Base-by-base conservation (phyloP, 192 early-diverging fungal species). In the Cladochytrium replicatum region DNA sequence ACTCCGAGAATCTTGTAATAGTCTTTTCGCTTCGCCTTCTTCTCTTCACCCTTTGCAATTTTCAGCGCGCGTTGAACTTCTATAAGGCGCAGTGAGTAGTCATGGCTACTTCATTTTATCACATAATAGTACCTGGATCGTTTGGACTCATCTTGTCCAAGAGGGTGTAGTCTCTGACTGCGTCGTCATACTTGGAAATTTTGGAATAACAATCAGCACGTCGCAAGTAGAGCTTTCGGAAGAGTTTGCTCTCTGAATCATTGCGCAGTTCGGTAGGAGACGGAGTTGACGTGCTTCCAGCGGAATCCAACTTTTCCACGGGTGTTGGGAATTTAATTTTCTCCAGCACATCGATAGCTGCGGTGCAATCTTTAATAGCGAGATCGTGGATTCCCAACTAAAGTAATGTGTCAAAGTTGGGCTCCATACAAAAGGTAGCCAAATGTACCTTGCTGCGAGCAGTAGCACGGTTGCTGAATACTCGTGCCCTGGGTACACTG, bases 1-100 rank as follows among this genome's bases (percentile, higher is more conserved):
- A 93, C 61, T 6, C 82, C 88, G 13, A 99, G 60, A 48, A 96
- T 85, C 64, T 92, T 82, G 68, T 99, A 99, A 56, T 93, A 97
- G 60, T 99, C 93, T 60, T 97, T 97, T 43, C 88, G 78, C 65
- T 82, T 66, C n/a, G 88, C 74, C 45, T 80, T 71, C 50, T 83
- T 81, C 25, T 75, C 54, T 43, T 76, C 71, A 29, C 74, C 46
- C 63, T 89, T 74, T 4, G 88, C 84, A 39, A 65, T 66, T 24
- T 68, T 66, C 22, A 71, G 32, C 41, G 80, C 71, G 29, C 34
- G 29, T 17, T 60, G 31, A 26, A 80, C 70, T 39, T 71, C 68
- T 74, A 13, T 6, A 40, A 29, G 44, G 25, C 57, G 9, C 13
- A 1, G 42, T 0, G 11, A 57, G 21, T 46, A 66, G 19, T 15